A percentile compares a stretch with the other conserved stretches of the same genome.
These are phyloP conservation scores for Eucalyptus marginata DNA, from an alignment of 345 rosid species.

Conservation along the genomic window DNA sequence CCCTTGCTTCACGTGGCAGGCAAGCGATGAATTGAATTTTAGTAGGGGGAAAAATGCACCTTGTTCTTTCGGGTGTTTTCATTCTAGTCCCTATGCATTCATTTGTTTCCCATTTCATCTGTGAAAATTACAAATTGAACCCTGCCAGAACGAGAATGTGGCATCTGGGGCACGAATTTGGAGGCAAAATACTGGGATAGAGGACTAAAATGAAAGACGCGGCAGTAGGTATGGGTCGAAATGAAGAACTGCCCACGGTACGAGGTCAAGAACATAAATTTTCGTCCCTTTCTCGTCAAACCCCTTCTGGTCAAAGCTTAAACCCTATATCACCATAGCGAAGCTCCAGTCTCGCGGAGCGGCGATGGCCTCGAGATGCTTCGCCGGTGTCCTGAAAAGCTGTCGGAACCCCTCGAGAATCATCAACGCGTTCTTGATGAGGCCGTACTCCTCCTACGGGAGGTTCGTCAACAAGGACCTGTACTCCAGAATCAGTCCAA, in stretches of 20 bases:
- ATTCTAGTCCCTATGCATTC: neutral
- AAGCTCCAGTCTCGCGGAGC: neutral
- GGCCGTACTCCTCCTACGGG: neutral
- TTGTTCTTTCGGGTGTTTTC: neutral
- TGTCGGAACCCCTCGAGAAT: neutral
- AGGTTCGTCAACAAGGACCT: slow-evolving; percentile 2
- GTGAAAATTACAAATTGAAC: neutral
- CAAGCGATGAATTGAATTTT: neutral
- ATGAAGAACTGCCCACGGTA: neutral
- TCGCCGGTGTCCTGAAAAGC: neutral
- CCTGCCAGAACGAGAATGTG: neutral
- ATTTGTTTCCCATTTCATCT: neutral
- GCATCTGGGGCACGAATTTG: neutral
- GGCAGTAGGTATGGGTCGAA: neutral
- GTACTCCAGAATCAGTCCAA: slow-evolving; percentile 60
- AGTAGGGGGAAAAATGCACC: neutral
- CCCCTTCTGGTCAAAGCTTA: neutral
- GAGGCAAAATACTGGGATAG: neutral
- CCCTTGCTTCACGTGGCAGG: neutral
- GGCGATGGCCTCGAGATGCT: neutral
- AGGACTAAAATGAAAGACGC: neutral
- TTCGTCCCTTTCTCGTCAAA: neutral
- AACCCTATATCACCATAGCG: neutral
- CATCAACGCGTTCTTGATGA: neutral
- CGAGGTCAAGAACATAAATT: neutral